These are phyloP conservation scores for Scheffersomyces stambukii DNA, from an alignment of 1,139 yeast genomes.

Conservation along the genomic window DNA sequence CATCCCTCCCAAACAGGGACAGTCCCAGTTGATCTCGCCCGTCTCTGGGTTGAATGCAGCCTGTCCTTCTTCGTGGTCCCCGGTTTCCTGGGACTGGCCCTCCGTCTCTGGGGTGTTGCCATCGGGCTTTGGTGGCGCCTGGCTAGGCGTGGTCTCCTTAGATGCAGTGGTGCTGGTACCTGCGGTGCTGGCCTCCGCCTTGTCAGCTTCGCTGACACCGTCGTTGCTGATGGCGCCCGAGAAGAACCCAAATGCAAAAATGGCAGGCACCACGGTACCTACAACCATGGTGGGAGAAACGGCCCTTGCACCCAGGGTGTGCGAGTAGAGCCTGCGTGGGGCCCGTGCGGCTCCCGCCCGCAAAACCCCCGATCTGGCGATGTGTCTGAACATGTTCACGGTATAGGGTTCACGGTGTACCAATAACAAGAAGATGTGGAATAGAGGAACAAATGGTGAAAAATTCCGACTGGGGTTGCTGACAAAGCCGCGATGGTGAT, in stretches of 20 bases:
- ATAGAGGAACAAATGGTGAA: slow-evolving; percentile 1
- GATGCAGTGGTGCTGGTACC: slow-evolving; percentile 1
- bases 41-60: slow-evolving; percentile 96
- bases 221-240: too few relatives aligned
- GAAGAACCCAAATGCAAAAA: slow-evolving; percentile 8
- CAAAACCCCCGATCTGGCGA: slow-evolving; percentile 8
- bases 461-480: slow-evolving; percentile 1
- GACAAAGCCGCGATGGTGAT: neutral
- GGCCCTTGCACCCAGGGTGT: slow-evolving; percentile 3
- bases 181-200: slow-evolving; percentile 5
- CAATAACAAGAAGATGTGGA: neutral
- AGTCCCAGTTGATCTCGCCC: slow-evolving; percentile 99
- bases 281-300: slow-evolving; percentile 2
- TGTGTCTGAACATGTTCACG: slow-evolving; percentile 9
- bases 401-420: too few relatives aligned
- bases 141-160: slow-evolving; percentile 1
- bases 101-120: slow-evolving; percentile 15
- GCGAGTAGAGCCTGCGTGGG: slow-evolving; percentile 8
- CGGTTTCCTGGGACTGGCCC: slow-evolving; percentile 19
- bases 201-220: slow-evolving; percentile 3
- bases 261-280: slow-evolving; percentile 7
- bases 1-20: slow-evolving; percentile 99
- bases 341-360: slow-evolving; percentile 7
- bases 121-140: slow-evolving; percentile 10
- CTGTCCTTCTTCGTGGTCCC: slow-evolving; percentile 28